Evolutionary conservation across 768 basidiomycete species (phyloP).

Genomic region (Kwoniella dendrophila): DNA sequence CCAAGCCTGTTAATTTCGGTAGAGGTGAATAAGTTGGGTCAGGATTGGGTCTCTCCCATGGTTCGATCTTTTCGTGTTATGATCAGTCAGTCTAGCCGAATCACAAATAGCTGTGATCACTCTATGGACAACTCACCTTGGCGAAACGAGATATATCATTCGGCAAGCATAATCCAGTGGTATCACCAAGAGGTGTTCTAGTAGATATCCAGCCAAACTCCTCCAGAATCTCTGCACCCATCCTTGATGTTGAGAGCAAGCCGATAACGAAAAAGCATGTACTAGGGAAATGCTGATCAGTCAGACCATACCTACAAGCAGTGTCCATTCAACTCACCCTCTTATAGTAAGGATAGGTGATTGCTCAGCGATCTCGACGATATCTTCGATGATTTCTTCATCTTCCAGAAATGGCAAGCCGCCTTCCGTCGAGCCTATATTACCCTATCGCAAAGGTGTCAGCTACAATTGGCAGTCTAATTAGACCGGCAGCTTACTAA

Average conservation of each 20-base stretch:
- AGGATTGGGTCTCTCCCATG: constrained; percentile 34
- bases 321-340: constrained; percentile 67
- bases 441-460: too few species aligned
- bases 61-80: constrained; percentile 39
- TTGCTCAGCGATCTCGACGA: constrained; percentile 86
- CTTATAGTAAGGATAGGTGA: constrained; percentile 86
- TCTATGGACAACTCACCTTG: constrained; percentile 63
- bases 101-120: too few species aligned
- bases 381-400: constrained; percentile 85
- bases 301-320: neutral
- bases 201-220: constrained; percentile 94
- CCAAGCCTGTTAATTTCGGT: constrained; percentile 61
- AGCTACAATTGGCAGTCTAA: constrained; percentile 5
- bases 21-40: constrained; percentile 14
- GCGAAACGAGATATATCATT: constrained; percentile 78
- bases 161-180: constrained; percentile 90
- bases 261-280: constrained; percentile 97
- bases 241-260: constrained; percentile 83
- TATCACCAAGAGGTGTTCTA: constrained; percentile 76
- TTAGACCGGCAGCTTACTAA: constrained; percentile 65
- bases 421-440: constrained; percentile 84
- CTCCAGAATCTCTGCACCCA: constrained; percentile 89
- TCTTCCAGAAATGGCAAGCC: constrained; percentile 95
- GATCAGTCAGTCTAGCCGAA: neutral
- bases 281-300: constrained; percentile 57